Evolutionary conservation across 2,329 filamentous ascomycete species (phyloP).

Genomic region (Beauveria varroae): DNA sequence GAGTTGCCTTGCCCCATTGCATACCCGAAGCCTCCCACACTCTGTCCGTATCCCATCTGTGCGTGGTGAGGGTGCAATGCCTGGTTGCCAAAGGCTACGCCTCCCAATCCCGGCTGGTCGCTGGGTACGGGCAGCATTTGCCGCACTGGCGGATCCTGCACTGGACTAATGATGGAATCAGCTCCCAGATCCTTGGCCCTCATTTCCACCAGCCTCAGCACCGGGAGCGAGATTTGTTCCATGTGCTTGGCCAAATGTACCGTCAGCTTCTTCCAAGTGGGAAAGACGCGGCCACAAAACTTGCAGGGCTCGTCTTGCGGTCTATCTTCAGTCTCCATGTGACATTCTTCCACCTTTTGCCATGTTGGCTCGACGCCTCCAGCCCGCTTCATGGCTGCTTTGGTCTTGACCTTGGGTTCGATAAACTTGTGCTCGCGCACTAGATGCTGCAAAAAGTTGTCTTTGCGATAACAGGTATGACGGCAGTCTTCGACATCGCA

Average conservation of each 20-base stretch:
- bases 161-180: constrained; percentile 60
- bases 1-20: constrained; percentile 7
- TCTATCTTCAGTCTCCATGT: constrained; percentile 55
- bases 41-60: constrained; percentile 2
- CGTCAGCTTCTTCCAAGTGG: constrained; percentile 85
- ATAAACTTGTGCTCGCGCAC: constrained; percentile 83
- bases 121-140: constrained; percentile 21
- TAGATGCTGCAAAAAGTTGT: constrained; percentile 90
- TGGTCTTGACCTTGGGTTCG: constrained; percentile 74
- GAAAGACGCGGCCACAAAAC: constrained; percentile 76
- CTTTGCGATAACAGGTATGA: constrained; percentile 77
- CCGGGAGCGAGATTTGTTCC: constrained; percentile 81
- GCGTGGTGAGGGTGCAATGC: constrained; percentile 3
- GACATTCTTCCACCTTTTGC: constrained; percentile 71
- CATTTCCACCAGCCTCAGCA: constrained; percentile 53
- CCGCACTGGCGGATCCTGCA: constrained; percentile 48
- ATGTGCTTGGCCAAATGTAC: constrained; percentile 93
- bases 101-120: constrained; percentile 13
- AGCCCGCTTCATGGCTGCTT: constrained; percentile 56
- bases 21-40: not conserved
- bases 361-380: constrained; percentile 58
- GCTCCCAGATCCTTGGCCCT: constrained; percentile 41
- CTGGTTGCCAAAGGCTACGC: not conserved
- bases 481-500: constrained; percentile 75
- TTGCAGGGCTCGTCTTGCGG: constrained; percentile 75